Percentiles rank a stretch among this genome's conserved stretches.
These are phyloP conservation scores for Diphasiastrum complanatum DNA, from an alignment of 83 land plant genomes.

Conservation along the genomic window DNA sequence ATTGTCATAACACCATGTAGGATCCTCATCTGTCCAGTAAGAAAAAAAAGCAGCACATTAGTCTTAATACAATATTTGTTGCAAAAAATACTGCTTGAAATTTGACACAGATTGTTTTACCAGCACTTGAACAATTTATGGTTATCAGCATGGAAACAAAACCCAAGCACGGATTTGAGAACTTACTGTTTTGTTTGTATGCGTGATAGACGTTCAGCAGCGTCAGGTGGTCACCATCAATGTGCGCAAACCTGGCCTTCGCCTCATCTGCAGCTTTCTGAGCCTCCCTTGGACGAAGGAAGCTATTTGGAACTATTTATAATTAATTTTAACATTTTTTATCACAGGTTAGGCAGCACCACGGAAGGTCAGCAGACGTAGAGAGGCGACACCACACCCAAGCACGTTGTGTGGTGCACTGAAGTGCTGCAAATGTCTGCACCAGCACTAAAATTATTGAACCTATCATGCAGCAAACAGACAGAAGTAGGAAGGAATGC, in stretches of 20 bases:
- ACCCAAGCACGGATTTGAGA: not conserved
- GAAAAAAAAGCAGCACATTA: not conserved
- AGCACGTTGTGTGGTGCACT: constrained; percentile 63
- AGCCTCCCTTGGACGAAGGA: constrained; percentile 98
- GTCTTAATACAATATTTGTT: constrained; percentile 1
- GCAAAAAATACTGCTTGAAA: too few relatives aligned
- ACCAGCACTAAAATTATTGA: constrained; percentile 62
- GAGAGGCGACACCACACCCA: constrained; percentile 74
- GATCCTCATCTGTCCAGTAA: constrained; percentile 72
- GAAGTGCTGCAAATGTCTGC: constrained; percentile 81
- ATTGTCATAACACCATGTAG: constrained; percentile 93
- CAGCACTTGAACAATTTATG: not conserved
- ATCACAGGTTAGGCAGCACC: constrained; percentile 76
- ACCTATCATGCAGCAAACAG: constrained; percentile 40
- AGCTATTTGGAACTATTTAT: constrained; percentile 98
- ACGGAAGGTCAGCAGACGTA: constrained; percentile 98
- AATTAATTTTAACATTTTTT: constrained; percentile 44
- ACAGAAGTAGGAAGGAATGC: not conserved
- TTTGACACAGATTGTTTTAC: too few relatives aligned
- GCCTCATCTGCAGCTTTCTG: constrained; percentile 99
- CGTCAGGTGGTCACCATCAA: constrained; percentile 96
- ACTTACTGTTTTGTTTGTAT: constrained; percentile 90
- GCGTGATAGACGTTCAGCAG: constrained; percentile 96
- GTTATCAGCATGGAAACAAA: not conserved
- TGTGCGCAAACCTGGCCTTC: constrained; percentile 90